Percentiles rank a stretch among this genome's conserved stretches.
These are phyloP conservation scores for Syzygium aqueum DNA, from an alignment of 345 rosid species.

Conservation along the genomic window DNA sequence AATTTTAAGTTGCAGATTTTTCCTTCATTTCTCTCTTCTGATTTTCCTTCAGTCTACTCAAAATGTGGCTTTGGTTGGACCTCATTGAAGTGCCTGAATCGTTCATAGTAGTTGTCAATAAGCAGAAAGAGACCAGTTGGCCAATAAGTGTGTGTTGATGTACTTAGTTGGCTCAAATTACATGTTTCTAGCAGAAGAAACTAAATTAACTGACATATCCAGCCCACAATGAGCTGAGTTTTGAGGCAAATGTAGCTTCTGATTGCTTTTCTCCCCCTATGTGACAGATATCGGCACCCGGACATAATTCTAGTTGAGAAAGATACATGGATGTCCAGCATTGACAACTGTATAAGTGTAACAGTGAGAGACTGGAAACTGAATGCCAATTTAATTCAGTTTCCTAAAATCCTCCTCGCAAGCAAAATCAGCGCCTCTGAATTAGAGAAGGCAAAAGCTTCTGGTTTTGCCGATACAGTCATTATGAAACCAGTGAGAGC, in stretches of 20 bases:
- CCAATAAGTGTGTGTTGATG: not conserved
- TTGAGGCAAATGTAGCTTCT: not conserved
- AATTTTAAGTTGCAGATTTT: not conserved
- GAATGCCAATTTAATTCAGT: constrained; percentile 36
- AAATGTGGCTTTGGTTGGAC: not conserved
- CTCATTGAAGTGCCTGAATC: not conserved
- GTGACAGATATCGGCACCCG: constrained; percentile 11
- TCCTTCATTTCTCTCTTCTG: not conserved
- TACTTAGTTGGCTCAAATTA: not conserved
- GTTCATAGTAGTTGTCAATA: not conserved
- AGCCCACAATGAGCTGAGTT: not conserved
- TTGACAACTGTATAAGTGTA: constrained; percentile 29
- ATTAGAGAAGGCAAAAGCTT: constrained; percentile 60
- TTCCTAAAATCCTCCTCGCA: constrained; percentile 71
- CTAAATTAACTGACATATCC: not conserved
- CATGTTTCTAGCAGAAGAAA: not conserved
- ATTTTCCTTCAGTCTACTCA: not conserved
- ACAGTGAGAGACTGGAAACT: constrained; percentile 30
- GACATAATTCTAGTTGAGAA: constrained; percentile 84
- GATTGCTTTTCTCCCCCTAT: not conserved
- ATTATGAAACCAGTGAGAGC: constrained; percentile 94
- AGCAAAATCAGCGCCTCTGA: constrained; percentile 60
- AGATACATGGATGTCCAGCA: constrained; percentile 65
- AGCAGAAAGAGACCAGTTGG: not conserved
- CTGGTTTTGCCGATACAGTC: constrained; percentile 84